A percentile compares a stretch with the other conserved stretches of the same genome.
phyloP scores from a whole-genome alignment of 805 yeast species.

The Schwanniomyces occidentalis region DNA sequence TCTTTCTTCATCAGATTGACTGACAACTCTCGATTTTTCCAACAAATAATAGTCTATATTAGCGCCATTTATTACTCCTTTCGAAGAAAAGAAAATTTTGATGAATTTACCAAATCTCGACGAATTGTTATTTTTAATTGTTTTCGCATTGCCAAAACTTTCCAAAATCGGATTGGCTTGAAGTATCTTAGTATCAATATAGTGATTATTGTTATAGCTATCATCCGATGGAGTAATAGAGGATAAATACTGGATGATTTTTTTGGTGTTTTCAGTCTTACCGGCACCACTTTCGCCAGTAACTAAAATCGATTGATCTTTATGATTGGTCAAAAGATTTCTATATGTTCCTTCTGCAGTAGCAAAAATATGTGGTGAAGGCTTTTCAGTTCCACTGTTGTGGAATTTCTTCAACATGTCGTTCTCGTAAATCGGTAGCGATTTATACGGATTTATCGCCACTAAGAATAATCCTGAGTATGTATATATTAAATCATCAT shows the following conservation, averaged over 20 bases:
- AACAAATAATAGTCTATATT: slow-evolving; percentile 91
- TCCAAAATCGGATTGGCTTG: slow-evolving; percentile 96
- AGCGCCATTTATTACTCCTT: slow-evolving; percentile 79
- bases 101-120: slow-evolving; percentile 97
- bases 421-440: slow-evolving; percentile 67
- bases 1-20: slow-evolving; percentile 74
- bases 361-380: slow-evolving; percentile 88
- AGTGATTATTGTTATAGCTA: slow-evolving; percentile 16
- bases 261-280: slow-evolving; percentile 95
- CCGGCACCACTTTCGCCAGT: slow-evolving; percentile 99
- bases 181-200: slow-evolving; percentile 80
- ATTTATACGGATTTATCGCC: slow-evolving; percentile 89
- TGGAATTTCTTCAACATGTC: slow-evolving; percentile 60
- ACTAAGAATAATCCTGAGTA: slow-evolving; percentile 94
- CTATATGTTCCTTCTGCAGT: slow-evolving; percentile 80
- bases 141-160: slow-evolving; percentile 96
- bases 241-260: slow-evolving; percentile 87
- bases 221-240: slow-evolving; percentile 53
- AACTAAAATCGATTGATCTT: slow-evolving; percentile 89
- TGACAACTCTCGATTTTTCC: slow-evolving; percentile 89
- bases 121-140: slow-evolving; percentile 89
- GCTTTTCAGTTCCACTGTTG: slow-evolving; percentile 28
- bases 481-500: slow-evolving; percentile 80
- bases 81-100: slow-evolving; percentile 68
- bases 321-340: slow-evolving; percentile 63